Evolutionary conservation across 2,329 filamentous ascomycete genomes (phyloP).

Genomic region (Diaporthe citriasiana): DNA sequence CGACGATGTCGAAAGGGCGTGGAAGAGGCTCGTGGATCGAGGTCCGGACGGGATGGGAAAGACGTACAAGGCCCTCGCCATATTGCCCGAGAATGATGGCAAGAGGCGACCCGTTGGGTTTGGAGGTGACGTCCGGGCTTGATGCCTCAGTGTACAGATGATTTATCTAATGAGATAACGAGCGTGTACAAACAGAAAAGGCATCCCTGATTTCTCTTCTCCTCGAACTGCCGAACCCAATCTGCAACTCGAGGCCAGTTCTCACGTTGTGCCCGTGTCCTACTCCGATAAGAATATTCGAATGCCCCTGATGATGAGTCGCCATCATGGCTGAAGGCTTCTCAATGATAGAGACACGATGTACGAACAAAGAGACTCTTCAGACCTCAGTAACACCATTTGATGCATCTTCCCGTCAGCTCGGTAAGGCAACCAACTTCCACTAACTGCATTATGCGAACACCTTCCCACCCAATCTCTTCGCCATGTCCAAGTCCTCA

Average conservation of each 20-base stretch:
- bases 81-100: conserved; percentile 84
- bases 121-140: conserved; percentile 74
- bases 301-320: neutral
- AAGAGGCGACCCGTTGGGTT: conserved; percentile 89
- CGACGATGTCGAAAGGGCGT: conserved; percentile 78
- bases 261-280: neutral
- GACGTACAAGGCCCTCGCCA: conserved; percentile 92
- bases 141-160: neutral
- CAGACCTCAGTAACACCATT: neutral
- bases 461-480: conserved; percentile 25
- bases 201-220: neutral
- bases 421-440: neutral
- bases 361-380: neutral
- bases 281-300: neutral
- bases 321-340: neutral
- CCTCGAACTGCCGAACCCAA: neutral
- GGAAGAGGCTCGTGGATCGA: conserved; percentile 86
- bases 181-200: conserved; percentile 22
- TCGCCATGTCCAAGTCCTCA: conserved; percentile 33
- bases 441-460: neutral
- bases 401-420: neutral
- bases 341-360: neutral
- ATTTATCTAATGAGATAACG: conserved; percentile 2
- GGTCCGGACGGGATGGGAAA: conserved; percentile 91
- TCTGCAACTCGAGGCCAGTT: neutral